These are phyloP conservation scores for Citrullus mucosospermus DNA, from an alignment of 306 rosid species.

Conservation along the genomic window DNA sequence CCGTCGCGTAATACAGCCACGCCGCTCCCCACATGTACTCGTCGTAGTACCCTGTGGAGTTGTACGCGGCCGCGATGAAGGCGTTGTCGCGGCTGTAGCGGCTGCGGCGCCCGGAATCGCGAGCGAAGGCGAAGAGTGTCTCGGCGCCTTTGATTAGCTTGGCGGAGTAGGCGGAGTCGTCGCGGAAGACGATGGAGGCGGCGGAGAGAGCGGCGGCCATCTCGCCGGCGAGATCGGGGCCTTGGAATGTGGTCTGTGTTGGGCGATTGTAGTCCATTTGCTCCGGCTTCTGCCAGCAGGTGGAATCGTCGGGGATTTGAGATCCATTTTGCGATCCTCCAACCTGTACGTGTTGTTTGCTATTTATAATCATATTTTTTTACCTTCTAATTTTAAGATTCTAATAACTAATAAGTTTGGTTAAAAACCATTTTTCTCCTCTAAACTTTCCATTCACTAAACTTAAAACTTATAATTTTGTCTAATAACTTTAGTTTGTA, in stretches of 20 bases:
- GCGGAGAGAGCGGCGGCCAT: constrained; percentile 67
- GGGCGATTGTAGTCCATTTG: constrained; percentile 33
- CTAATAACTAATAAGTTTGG: too few species aligned
- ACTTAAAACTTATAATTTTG: too few species aligned
- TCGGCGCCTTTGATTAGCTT: constrained; percentile 35
- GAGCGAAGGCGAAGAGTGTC: constrained; percentile 31
- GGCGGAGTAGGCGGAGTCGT: constrained; percentile 24
- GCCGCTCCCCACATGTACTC: constrained; percentile 64
- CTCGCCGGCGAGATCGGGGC: constrained; percentile 56
- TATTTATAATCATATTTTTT: too few species aligned
- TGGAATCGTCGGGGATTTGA: constrained; percentile 30
- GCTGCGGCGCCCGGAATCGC: constrained; percentile 28
- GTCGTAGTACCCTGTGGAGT: constrained; percentile 47
- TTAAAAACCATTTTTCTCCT: too few species aligned
- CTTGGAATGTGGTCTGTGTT: constrained; percentile 15
- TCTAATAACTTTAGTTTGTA: too few species aligned
- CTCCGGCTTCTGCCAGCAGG: constrained; percentile 62
- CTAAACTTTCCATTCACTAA: too few species aligned
- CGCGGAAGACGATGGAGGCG: constrained; percentile 52
- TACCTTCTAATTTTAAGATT: too few species aligned
- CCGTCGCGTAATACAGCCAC: constrained; percentile 58
- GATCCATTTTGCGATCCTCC: constrained; percentile 35
- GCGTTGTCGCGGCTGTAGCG: constrained; percentile 22
- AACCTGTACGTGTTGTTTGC: constrained; percentile 12
- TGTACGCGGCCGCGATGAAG: constrained; percentile 26